These are phyloP conservation scores for Exsudoporus frostii DNA, from an alignment of 768 basidiomycete species.

Conservation along the genomic window DNA sequence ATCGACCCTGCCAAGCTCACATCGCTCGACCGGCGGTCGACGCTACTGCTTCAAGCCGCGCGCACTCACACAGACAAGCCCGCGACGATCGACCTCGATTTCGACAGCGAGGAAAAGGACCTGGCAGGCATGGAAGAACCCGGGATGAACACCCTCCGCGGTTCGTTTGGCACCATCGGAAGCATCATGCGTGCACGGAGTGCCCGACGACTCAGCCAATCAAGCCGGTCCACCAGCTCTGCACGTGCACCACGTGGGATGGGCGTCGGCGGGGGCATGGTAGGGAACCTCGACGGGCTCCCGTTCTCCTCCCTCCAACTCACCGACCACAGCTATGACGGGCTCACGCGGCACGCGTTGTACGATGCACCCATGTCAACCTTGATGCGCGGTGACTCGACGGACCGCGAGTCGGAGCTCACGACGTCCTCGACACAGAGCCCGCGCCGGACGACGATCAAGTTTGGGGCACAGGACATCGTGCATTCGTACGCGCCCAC, in stretches of 20 bases:
- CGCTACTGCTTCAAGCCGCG: constrained; percentile 87
- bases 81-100: constrained; percentile 23
- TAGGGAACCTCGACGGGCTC: constrained; percentile 24
- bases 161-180: constrained; percentile 88
- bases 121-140: constrained; percentile 75
- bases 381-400: constrained; percentile 29
- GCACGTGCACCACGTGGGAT: constrained; percentile 16
- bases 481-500: constrained; percentile 71
- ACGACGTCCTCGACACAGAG: constrained; percentile 29
- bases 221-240: constrained; percentile 33
- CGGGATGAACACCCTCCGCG: constrained; percentile 87
- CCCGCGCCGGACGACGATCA: constrained; percentile 56
- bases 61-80: constrained; percentile 61
- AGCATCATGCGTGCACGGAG: constrained; percentile 79
- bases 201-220: constrained; percentile 50
- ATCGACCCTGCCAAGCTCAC: constrained; percentile 80
- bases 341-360: constrained; percentile 76
- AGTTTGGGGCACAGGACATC: constrained; percentile 70
- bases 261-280: constrained; percentile 28
- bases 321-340: constrained; percentile 39
- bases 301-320: constrained; percentile 24
- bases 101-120: constrained; percentile 61
- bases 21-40: constrained; percentile 84
- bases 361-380: constrained; percentile 83
- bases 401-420: constrained; percentile 37